Evolutionary conservation across 805 yeast genomes (phyloP), one percentile per base, ranked within the genome.

Genomic region (Candida schatavii): DNA sequence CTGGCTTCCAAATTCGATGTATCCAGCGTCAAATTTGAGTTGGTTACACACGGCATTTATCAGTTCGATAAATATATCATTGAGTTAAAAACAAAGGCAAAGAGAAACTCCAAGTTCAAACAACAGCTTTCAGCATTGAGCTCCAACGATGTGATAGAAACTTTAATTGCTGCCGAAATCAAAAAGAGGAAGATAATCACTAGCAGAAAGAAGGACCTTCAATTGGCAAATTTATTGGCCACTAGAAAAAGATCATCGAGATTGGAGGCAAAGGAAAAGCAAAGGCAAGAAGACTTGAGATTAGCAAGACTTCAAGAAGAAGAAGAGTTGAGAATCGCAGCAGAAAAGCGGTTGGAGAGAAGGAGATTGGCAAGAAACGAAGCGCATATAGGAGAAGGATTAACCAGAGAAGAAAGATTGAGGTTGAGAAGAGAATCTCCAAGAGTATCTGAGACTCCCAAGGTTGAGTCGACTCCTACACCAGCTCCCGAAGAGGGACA

Each of bases 161-260:
- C 47, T 13, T 46, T 62, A 3, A 59, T 55, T 31, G 49, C 50
- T 6, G 70, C 67, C 44, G 87, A 82, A 52, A 49, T 77, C 30
- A 72, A 70, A 44, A 78, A 78, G 50, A 65, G 87, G 47, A 76
- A 72, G 50, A 73, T 72, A 44, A 65, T 80, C 14, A 56, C 74
- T 22, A 77, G 77, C 47, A 67, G 85, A 50, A 77, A 73, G 49
- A 81, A 78, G 55, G 87, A 82, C 42, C 72, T 77, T 35, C 81
- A 84, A 48, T 70, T 85, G 73, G 78, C 77, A 37, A 75, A 74
- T 18, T 58, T 86, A 41, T 61, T 86, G 54, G 81, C 81, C 3
- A 77, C 85, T 43, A 72, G 93, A 52, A 85, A 86, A 52, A 72
- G 88, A 49, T 85, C 91, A 0, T 78, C 88, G 1, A 73, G 93